Conservation (phyloP, 225 moss, liverwort and hornwort genomes). For the Straminergon stramineum region DNA sequence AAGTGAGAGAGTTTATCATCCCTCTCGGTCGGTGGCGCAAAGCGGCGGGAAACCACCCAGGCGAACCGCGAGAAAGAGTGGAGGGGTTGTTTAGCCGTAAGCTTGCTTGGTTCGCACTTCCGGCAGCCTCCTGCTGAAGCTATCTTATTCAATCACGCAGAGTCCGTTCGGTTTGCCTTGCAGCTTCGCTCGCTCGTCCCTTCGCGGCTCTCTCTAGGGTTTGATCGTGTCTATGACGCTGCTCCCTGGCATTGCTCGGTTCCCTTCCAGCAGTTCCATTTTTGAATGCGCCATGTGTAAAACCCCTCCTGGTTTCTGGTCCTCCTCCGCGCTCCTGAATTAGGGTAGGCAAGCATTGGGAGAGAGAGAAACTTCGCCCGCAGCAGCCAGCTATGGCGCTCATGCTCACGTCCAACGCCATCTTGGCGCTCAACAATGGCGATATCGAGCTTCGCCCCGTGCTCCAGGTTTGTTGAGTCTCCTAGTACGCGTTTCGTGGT, state of each 20-base stretch:
- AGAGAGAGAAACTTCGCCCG: neutral
- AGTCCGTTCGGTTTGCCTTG: too few relatives aligned
- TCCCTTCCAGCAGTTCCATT: neutral
- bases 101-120: neutral
- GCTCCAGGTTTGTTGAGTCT: slow-evolving; percentile 56
- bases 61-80: neutral
- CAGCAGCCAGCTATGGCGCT: slow-evolving; percentile 31
- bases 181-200: neutral
- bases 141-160: neutral
- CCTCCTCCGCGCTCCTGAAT: neutral
- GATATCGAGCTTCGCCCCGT: slow-evolving; percentile 78
- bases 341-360: neutral
- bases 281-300: slow-evolving; percentile 5
- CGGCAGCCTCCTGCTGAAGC: neutral
- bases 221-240: neutral
- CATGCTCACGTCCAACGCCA: slow-evolving; percentile 66
- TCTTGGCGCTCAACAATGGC: slow-evolving; percentile 58
- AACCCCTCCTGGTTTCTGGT: neutral
- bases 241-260: neutral
- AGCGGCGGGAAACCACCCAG: slow-evolving; percentile 11
- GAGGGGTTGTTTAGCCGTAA: neutral
- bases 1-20: neutral
- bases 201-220: neutral
- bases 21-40: neutral
- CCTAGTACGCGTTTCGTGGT: neutral